Base-by-base conservation (phyloP, 139 green algal species). In the Monoraphidium neglectum region DNA sequence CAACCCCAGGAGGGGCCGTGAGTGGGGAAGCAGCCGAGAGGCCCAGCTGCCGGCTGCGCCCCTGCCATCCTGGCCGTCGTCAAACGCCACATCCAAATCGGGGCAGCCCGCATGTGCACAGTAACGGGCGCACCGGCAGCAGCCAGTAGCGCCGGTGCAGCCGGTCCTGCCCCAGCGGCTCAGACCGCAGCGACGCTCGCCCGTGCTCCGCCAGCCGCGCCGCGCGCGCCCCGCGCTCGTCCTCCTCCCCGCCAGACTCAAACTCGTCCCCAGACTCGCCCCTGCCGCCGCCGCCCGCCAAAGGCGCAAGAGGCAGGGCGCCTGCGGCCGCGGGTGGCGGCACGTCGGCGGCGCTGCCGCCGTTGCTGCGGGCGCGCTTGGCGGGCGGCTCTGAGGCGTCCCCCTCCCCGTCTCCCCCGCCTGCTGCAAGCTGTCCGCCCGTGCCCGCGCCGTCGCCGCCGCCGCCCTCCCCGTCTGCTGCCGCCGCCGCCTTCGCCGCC, bases 71-170 rank as follows among this genome's bases (percentile, higher is more conserved):
- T n/a, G n/a, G n/a, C n/a, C n/a, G n/a, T n/a, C n/a, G n/a, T n/a
- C n/a, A n/a, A n/a, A n/a, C n/a, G n/a, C n/a, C n/a, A n/a, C n/a
- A n/a, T n/a, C n/a, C n/a, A n/a, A n/a, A n/a, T n/a, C n/a, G n/a
- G n/a, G n/a, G n/a, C n/a, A n/a, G n/a, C n/a, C n/a, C n/a, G n/a
- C n/a, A n/a, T n/a, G n/a, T n/a, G n/a, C n/a, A n/a, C n/a, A n/a
- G n/a, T n/a, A n/a, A n/a, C n/a, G n/a, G n/a, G n/a, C 70, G 1
- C 28, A 77, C 71, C 36, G 73, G 76, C 67, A 87, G 60, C 40
- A 78, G 57, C 79, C 79, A 88, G 76, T 88, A 88, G 24, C 79
- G 72, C 36, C 79, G 73, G 60, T 88, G 79, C 57, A 82, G 70
- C 54, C 83, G 67, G 71, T 88, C 83, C 3, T 47, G 66, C 16